phyloP scores from a whole-genome alignment of 208 protist species.

The Trypanosoma grayi region DNA sequence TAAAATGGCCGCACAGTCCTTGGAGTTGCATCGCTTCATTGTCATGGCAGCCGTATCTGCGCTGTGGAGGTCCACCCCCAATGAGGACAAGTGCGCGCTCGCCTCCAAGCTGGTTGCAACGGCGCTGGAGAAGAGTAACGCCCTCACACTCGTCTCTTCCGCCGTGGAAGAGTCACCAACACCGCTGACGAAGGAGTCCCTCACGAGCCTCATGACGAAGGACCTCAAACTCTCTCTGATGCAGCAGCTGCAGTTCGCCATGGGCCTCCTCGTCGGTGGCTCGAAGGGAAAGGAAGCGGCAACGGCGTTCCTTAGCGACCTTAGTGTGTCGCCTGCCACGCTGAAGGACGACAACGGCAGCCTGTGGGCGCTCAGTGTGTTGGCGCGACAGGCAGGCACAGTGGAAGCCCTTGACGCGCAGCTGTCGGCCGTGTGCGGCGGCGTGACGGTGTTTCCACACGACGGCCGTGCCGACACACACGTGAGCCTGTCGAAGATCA shows the following conservation, averaged over 20 bases:
- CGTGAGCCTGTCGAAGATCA: slow-evolving; percentile 74
- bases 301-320: slow-evolving; percentile 48
- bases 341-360: slow-evolving; percentile 59
- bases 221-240: slow-evolving; percentile 63
- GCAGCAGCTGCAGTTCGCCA: slow-evolving; percentile 76
- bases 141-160: slow-evolving; percentile 48
- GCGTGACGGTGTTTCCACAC: slow-evolving; percentile 26
- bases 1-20: slow-evolving; percentile 50
- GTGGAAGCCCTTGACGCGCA: slow-evolving; percentile 46
- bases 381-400: slow-evolving; percentile 57
- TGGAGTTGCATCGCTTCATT: slow-evolving; percentile 60
- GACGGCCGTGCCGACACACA: slow-evolving; percentile 28
- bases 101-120: slow-evolving; percentile 52
- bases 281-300: slow-evolving; percentile 55
- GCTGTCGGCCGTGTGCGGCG: slow-evolving; percentile 29
- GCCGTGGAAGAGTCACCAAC: slow-evolving; percentile 45
- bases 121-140: slow-evolving; percentile 67
- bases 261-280: slow-evolving; percentile 56
- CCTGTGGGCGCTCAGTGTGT: slow-evolving; percentile 43
- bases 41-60: slow-evolving; percentile 37
- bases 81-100: slow-evolving; percentile 39
- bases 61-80: slow-evolving; percentile 22
- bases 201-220: slow-evolving; percentile 51
- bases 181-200: slow-evolving; percentile 40
- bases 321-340: slow-evolving; percentile 44